These are phyloP conservation scores for Penicillium pulvis DNA, from an alignment of 495 filamentous ascomycete genomes.

Conservation along the genomic window DNA sequence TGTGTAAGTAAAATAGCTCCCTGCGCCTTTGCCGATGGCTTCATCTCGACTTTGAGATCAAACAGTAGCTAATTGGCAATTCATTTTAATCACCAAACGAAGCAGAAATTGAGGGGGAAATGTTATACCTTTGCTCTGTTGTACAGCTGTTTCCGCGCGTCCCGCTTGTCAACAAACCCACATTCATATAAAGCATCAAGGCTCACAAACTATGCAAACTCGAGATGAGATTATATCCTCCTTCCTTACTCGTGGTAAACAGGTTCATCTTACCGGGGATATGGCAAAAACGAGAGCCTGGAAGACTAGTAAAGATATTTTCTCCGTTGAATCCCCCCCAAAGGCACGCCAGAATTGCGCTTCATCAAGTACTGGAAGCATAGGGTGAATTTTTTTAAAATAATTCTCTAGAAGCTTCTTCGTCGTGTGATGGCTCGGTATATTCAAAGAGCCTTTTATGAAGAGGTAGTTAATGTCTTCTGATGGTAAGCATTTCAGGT, in stretches of 20 bases:
- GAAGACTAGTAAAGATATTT: slow-evolving; percentile 50
- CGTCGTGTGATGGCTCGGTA: slow-evolving; percentile 40
- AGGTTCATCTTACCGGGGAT: slow-evolving; percentile 39
- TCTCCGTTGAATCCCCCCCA: slow-evolving; percentile 19
- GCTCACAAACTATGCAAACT: slow-evolving; percentile 38
- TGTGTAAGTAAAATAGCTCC: slow-evolving; percentile 47
- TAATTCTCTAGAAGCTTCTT: slow-evolving; percentile 51
- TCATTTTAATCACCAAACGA: background rate
- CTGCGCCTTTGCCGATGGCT: slow-evolving; percentile 39
- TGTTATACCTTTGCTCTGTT: slow-evolving; percentile 40
- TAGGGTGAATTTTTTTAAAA: slow-evolving; percentile 51
- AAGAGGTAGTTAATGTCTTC: slow-evolving; percentile 48
- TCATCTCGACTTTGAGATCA: slow-evolving; percentile 32
- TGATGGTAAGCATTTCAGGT: slow-evolving; percentile 37
- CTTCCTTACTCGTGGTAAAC: background rate
- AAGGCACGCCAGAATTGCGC: slow-evolving; percentile 50
- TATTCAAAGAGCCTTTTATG: slow-evolving; percentile 43
- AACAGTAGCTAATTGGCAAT: slow-evolving; percentile 23
- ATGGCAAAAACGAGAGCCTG: slow-evolving; percentile 51
- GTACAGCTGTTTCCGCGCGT: slow-evolving; percentile 46
- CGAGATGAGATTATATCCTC: background rate
- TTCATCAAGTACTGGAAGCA: slow-evolving; percentile 50
- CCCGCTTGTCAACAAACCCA: slow-evolving; percentile 44
- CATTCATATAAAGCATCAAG: slow-evolving; percentile 40
- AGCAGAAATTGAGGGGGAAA: background rate